Evolutionary conservation across 768 basidiomycete species (phyloP).

Genomic region (Mrakia hoshinonis): DNA sequence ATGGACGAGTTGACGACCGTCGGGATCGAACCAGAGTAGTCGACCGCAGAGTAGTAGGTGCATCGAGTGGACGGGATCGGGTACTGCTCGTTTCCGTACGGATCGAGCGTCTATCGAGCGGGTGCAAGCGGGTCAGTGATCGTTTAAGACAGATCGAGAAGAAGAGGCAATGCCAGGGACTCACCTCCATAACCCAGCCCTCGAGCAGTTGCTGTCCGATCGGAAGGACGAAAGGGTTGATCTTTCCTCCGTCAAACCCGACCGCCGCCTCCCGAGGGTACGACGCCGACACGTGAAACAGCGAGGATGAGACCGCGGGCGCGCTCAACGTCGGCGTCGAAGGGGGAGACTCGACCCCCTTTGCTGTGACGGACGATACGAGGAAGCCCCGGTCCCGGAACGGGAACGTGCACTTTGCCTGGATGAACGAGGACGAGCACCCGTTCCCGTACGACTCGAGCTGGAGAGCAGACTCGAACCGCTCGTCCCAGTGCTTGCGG

Average conservation of each 20-base stretch:
- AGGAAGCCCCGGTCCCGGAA: slow-evolving; percentile 85
- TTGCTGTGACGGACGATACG: slow-evolving; percentile 62
- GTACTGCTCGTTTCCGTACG: slow-evolving; percentile 86
- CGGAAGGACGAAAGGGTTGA: slow-evolving; percentile 66
- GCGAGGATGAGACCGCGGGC: slow-evolving; percentile 43
- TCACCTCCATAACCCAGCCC: slow-evolving; percentile 60
- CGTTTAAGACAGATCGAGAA: not conserved
- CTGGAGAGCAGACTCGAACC: slow-evolving; percentile 58
- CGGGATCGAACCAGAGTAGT: slow-evolving; percentile 77
- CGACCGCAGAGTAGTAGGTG: slow-evolving; percentile 72
- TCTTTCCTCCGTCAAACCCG: slow-evolving; percentile 53
- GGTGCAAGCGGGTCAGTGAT: not conserved
- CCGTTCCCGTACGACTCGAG: slow-evolving; percentile 73
- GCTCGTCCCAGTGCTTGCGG: slow-evolving; percentile 76
- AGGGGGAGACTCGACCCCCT: slow-evolving; percentile 38
- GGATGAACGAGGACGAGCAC: slow-evolving; percentile 61
- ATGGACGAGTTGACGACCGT: slow-evolving; percentile 75
- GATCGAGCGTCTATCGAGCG: slow-evolving; percentile 79
- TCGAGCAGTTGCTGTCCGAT: slow-evolving; percentile 77
- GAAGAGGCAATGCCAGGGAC: not conserved
- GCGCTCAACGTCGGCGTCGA: slow-evolving; percentile 36
- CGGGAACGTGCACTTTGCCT: slow-evolving; percentile 68
- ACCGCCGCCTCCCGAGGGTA: slow-evolving; percentile 46
- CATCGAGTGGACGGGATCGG: slow-evolving; percentile 87
- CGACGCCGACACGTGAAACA: slow-evolving; percentile 76